Conservation (phyloP, 129 eudicot genomes). For the Flaveria ramosissima region DNA sequence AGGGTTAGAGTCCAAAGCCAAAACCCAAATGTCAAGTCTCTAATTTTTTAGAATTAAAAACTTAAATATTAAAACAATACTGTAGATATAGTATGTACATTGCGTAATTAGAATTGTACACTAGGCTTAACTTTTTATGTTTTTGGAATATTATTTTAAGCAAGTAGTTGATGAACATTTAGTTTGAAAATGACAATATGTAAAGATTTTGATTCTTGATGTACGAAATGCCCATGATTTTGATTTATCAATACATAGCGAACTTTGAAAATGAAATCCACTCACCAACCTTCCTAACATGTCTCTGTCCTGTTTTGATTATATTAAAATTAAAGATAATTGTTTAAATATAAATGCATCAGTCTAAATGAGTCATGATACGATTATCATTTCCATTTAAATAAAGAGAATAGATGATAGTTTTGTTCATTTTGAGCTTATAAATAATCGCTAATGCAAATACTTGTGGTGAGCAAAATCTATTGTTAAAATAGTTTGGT, state of each 20-base stretch:
- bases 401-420: too few species aligned
- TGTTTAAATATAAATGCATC: too few species aligned
- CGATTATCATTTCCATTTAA: too few species aligned
- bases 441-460: too few species aligned
- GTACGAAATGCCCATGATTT: conserved; percentile 24
- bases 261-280: conserved; percentile 34
- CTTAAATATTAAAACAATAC: background rate
- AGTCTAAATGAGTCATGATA: too few species aligned
- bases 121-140: background rate
- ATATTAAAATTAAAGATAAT: background rate
- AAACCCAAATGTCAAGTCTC: conserved; percentile 27
- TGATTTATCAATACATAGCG: conserved; percentile 30
- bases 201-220: conserved; percentile 27
- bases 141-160: conserved; percentile 24
- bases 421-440: too few species aligned
- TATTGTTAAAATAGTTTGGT: too few species aligned
- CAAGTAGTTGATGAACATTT: conserved; percentile 32
- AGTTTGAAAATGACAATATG: conserved; percentile 36
- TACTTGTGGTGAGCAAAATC: too few species aligned
- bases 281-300: conserved; percentile 37
- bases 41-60: conserved; percentile 13
- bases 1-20: conserved; percentile 38
- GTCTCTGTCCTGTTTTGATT: conserved; percentile 23
- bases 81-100: conserved; percentile 9
- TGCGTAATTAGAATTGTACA: conserved; percentile 4